Conservation (phyloP, 441 rosid species). For the Corymbia calophylla region DNA sequence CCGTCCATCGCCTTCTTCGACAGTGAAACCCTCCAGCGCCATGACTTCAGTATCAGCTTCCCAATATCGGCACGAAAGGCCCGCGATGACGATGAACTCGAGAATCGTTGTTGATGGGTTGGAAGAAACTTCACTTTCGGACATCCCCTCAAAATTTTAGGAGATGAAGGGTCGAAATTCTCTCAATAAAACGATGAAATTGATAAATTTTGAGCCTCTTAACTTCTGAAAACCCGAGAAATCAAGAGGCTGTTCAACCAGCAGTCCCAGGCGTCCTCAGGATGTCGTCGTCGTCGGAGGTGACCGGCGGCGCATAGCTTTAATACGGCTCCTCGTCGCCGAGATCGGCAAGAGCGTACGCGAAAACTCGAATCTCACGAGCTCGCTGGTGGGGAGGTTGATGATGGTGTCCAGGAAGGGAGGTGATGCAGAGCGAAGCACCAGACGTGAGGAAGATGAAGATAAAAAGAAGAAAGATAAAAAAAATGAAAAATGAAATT, state of each 20-base stretch:
- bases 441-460: not conserved
- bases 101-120: constrained; percentile 59
- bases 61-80: constrained; percentile 29
- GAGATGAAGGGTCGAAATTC: not conserved
- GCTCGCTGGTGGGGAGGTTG: not conserved
- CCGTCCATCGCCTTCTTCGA: not conserved
- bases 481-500: not conserved
- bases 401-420: not conserved
- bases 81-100: constrained; percentile 13
- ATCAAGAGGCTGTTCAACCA: not conserved
- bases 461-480: not conserved
- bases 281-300: not conserved
- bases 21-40: constrained; percentile 13
- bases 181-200: not conserved
- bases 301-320: not conserved
- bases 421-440: not conserved
- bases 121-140: constrained; percentile 15
- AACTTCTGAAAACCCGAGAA: not conserved
- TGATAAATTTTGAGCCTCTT: not conserved
- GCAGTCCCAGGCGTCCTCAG: not conserved
- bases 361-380: not conserved
- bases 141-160: not conserved
- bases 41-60: constrained; percentile 71
- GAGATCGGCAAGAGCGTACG: not conserved
- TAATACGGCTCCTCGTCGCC: not conserved